Base-by-base conservation (phyloP, 495 filamentous ascomycete genomes). In the Aspergillus conjunctus region DNA sequence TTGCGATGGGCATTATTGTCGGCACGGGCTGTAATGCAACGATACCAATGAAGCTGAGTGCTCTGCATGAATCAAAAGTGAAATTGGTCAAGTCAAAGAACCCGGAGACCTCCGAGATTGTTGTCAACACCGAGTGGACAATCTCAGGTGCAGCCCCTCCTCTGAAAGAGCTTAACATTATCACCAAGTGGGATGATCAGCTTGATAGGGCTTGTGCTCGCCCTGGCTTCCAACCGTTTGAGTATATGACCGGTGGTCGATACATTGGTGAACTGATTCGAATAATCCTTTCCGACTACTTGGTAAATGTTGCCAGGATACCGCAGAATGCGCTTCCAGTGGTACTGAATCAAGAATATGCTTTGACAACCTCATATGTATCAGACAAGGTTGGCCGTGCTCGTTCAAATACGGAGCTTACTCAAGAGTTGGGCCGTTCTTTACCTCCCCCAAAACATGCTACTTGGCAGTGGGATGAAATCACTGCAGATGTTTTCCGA, bases 91-190 rank as follows among this genome's bases (percentile, higher is more conserved):
- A 65, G 52, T 56, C 70, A 30, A 77, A 71, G 67, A 61, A 76
- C 31, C 67, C 77, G 1, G 79, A 64, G 10, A 81, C 81, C 4
- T 76, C 84, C 41, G 78, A 85, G 58, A 88, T 92, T 3, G 83
- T 92, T 1, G 82, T 94, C 44, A 94, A 95, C 73, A 95, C 91
- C 1, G 91, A 95, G 72, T 92, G 88, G 89, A 89, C 88, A 52
- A 92, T 95, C 60, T 86, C 84, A 4, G 91, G 91, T 8, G 84
- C 89, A 3, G 81, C 84, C 10, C 79, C 81, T 15, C 87, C 91
- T 3, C 75, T 95, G 9, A 74, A 78, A 20, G 83, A 86, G 39
- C 77, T 88, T 15, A 77, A 81, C 3, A 76, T 91, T 21, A 82
- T 87, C 45, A 92, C 85, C 10, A 81, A 79, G 52, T 93, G 90